Conservation (phyloP, 2,329 filamentous ascomycete species). For the Fusarium sp. region DNA sequence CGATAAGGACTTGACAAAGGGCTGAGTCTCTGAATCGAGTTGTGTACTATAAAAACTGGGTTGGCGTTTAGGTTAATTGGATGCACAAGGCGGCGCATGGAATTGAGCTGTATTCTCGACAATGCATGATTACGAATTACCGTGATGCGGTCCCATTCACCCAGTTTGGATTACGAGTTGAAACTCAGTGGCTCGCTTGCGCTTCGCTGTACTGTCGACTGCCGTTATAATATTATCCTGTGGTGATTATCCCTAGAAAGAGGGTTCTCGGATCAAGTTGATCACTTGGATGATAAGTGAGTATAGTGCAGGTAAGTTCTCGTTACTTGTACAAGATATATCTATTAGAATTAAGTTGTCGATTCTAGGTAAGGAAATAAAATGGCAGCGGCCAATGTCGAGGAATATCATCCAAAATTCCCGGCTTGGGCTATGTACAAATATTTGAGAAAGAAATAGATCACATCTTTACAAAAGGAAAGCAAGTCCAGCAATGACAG, state of each 20-base stretch:
- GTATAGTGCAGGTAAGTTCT: too few relatives aligned
- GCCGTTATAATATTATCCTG: background rate
- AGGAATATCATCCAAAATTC: background rate
- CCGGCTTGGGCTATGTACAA: background rate
- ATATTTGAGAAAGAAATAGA: background rate
- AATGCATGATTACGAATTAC: conserved; percentile 22
- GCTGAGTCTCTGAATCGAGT: background rate
- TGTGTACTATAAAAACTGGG: conserved; percentile 27
- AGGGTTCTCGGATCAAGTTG: too few relatives aligned
- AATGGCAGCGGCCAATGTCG: background rate
- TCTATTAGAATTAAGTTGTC: too few relatives aligned
- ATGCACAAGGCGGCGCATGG: conserved; percentile 14
- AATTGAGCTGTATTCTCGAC: conserved; percentile 14
- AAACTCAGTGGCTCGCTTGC: background rate
- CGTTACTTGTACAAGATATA: too few relatives aligned
- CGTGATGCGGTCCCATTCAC: background rate
- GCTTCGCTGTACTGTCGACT: background rate
- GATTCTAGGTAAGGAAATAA: too few relatives aligned
- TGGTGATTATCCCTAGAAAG: too few relatives aligned
- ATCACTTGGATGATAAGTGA: too few relatives aligned
- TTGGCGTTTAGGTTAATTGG: conserved; percentile 27
- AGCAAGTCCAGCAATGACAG: background rate
- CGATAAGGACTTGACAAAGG: background rate
- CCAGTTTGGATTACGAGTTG: background rate
- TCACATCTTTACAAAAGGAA: conserved; percentile 1